Conservation (phyloP, 2,329 filamentous ascomycete genomes). For the Epichloe sp. region DNA sequence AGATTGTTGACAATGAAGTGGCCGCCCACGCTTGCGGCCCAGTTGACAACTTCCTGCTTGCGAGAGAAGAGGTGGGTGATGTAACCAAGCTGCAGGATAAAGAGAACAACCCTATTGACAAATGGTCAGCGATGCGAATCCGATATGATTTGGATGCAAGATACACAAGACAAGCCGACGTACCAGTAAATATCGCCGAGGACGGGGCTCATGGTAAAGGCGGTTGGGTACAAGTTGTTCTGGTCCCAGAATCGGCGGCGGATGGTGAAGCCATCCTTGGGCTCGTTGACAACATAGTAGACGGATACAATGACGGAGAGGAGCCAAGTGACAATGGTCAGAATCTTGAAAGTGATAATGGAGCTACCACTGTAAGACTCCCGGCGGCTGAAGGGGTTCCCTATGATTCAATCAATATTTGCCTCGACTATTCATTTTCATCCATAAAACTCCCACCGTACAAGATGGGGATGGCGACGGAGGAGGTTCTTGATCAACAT, state of each 20-base stretch:
- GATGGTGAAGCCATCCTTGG: constrained; percentile 45
- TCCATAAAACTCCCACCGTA: too few species aligned
- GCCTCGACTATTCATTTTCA: not conserved
- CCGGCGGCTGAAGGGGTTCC: constrained; percentile 64
- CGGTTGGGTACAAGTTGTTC: constrained; percentile 52
- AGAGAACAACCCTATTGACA: constrained; percentile 51
- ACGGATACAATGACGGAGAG: constrained; percentile 58
- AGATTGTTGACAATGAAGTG: constrained; percentile 84
- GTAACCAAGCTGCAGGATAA: constrained; percentile 64
- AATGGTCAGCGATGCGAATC: not conserved
- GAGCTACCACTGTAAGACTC: constrained; percentile 49
- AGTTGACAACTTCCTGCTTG: constrained; percentile 47
- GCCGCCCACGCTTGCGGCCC: constrained; percentile 63
- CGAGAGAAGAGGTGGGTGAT: constrained; percentile 62
- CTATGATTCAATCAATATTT: constrained; percentile 23
- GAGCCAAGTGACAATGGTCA: constrained; percentile 63
- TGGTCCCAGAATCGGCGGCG: constrained; percentile 62
- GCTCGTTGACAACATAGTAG: constrained; percentile 57
- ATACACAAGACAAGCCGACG: not conserved
- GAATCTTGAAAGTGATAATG: constrained; percentile 60
- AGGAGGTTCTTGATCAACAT: not conserved
- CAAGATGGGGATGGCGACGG: too few species aligned
- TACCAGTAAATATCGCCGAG: constrained; percentile 66
- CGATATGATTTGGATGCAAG: not conserved
- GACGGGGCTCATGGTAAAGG: constrained; percentile 59